Evolutionary conservation across 179 eudicot species (phyloP), one percentile per base, ranked within the genome.

Genomic region (Silene noctiflora): DNA sequence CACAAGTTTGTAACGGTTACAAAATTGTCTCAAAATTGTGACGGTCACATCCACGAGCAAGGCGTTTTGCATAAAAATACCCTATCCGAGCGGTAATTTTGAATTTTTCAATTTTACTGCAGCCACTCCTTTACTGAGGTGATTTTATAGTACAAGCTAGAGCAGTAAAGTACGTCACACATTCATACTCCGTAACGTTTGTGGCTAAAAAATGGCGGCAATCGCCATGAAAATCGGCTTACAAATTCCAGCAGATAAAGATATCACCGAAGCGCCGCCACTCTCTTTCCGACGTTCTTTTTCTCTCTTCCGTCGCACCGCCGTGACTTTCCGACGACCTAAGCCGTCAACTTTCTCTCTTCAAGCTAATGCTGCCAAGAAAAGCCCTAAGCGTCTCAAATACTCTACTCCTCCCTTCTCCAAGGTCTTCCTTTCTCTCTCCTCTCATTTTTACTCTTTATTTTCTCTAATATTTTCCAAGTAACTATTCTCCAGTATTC

Each of bases 321-420:
- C 4, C 16, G 67, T 78, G 19, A 24, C 74, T 2, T 75, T 75
- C 77, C 79, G 59, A 22, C 80, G 68, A 42, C 19, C 75, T 20
- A 44, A 67, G 61, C 35, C 56, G 44, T 63, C n/a, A 16, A 11
- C 69, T 17, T 51, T 13, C 33, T 80, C 80, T 35, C 72, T 83
- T 69, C 22, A 27, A 19, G n/a, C 77, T 10, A 76, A 74, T 64
- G 89, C 93, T 24, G 83, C 66, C 29, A 91, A 89, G 74, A 81
- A 82, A 81, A 91, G 85, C 88, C 96, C 96, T 69, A 91, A 91
- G 84, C 97, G 97, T 80, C 96, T 92, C 72, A 92, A 89, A 56
- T 90, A 92, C 81, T 75, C 93, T 14, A 74, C 88, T 53, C 96
- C 91, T 86, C 88, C 89, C 69, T 85, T 90, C 67, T 24, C 90